Evolutionary conservation across 768 basidiomycete species (phyloP).

Genomic region (Boletus fagicola): DNA sequence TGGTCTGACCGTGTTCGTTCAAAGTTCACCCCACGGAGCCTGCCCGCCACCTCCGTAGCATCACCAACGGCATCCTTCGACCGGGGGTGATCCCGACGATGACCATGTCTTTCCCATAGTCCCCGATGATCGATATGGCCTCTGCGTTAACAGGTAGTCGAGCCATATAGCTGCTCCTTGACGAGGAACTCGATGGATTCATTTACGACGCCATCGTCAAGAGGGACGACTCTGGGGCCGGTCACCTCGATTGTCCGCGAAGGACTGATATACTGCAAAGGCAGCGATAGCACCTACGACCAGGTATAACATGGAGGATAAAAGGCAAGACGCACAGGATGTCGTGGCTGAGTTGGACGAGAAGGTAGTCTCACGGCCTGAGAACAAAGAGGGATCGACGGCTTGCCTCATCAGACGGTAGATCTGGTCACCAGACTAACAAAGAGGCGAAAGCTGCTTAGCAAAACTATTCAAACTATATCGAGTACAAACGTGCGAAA

Average conservation of each 20-base stretch:
- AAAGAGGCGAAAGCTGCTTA: too few species aligned
- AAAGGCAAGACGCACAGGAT: not conserved
- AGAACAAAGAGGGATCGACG: too few species aligned
- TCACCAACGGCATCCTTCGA: too few species aligned
- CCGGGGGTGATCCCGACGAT: too few species aligned
- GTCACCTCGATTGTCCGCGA: constrained; percentile 8
- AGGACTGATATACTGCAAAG: constrained; percentile 12
- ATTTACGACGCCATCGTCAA: constrained; percentile 69
- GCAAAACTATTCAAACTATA: constrained; percentile 3
- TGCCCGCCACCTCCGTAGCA: too few species aligned
- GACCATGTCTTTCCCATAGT: not conserved
- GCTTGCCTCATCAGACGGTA: too few species aligned
- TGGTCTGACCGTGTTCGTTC: too few species aligned
- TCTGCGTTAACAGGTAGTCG: constrained; percentile 45
- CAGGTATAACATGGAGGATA: constrained; percentile 14
- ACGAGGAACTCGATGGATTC: constrained; percentile 55
- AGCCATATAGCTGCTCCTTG: not conserved
- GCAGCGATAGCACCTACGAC: constrained; percentile 8
- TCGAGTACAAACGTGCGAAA: constrained; percentile 12
- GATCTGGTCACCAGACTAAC: too few species aligned
- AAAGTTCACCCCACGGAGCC: too few species aligned
- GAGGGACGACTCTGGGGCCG: constrained; percentile 41
- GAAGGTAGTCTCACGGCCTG: not conserved
- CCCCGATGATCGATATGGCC: constrained; percentile 63
- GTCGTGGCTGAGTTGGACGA: not conserved